Base-by-base conservation (phyloP, 139 green algal genomes). In the Eudorina sp. region DNA sequence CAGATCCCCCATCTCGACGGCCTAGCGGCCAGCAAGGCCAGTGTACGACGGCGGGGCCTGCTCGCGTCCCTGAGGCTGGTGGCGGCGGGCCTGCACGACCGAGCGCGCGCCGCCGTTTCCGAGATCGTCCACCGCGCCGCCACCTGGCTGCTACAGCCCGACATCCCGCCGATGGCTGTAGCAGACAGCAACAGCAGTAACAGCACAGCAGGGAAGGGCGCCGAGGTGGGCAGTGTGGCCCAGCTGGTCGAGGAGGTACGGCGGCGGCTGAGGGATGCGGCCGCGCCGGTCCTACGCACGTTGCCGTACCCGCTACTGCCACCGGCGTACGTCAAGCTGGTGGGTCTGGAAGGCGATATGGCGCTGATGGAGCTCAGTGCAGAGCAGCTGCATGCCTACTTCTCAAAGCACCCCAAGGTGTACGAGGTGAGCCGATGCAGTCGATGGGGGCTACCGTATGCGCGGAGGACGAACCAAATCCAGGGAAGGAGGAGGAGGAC, bases 351-450 rank as follows among this genome's bases (percentile, higher is more conserved):
- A n/a, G 88, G 74, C 8, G 48, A 76, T 27, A 53, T 90, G 34
- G 81, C 88, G n/a, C 68, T 95, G 31, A 93, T 95, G 92, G 53
- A 90, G 53, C 69, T 93, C 0, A 36, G 9, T 0, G 31, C 64
- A 9, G 46, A 90, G 6, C 89, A 94, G 60, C 46, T 91, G 41
- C 53, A 83, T 8, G 45, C 78, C 0, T 95, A 93, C 68, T 89
- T 85, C 21, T 62, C 85, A 51, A 95, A 93, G 90, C 92, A 95
- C 76, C 92, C 92, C 1, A 36, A 51, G 14, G 41, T 84, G 19
- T 91, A 92, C 11, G 83, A 91, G 88, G 91, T 91, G 51, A 29
- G 70, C n/a, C n/a, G n/a, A n/a, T n/a, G n/a, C n/a, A n/a, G n/a
- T n/a, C n/a, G n/a, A n/a, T n/a, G n/a, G n/a, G n/a, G n/a, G n/a